A percentile compares a stretch with the other conserved stretches of the same genome.
Conservation (phyloP, 306 rosid genomes). For the Clitoria ternatea region DNA sequence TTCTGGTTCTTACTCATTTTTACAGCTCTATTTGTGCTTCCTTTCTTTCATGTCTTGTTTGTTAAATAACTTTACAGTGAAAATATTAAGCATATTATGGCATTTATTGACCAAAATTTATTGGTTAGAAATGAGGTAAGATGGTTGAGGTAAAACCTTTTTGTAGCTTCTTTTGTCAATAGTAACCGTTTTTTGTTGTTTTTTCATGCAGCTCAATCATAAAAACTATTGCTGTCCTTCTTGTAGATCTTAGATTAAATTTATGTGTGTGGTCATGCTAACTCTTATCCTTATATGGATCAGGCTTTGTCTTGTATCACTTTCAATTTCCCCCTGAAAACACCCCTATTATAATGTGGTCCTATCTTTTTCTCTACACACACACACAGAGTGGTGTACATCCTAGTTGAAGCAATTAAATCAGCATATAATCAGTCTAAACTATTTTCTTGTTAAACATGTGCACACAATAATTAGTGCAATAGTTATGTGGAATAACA, state of each 20-base stretch:
- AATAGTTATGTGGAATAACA: background rate
- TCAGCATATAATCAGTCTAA: background rate
- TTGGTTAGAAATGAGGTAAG: background rate
- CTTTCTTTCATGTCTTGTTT: background rate
- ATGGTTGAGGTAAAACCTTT: background rate
- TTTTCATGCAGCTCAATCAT: conserved; percentile 4
- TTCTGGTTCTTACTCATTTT: background rate
- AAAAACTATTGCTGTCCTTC: background rate
- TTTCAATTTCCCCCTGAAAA: conserved; percentile 5
- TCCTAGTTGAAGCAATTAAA: background rate
- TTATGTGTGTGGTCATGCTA: conserved; percentile 11
- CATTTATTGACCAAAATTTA: background rate
- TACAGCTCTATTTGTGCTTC: background rate
- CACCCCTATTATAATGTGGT: background rate
- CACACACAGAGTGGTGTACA: background rate
- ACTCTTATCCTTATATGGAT: conserved; percentile 20
- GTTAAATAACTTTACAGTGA: background rate
- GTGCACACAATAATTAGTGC: background rate
- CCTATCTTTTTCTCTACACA: background rate
- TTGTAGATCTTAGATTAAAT: conserved; percentile 15
- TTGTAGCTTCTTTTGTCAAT: background rate
- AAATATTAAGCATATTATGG: conserved; percentile 1
- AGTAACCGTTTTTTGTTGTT: conserved; percentile 5
- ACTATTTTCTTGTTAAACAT: background rate
- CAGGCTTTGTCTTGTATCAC: conserved; percentile 25